These are phyloP conservation scores for Escallonia rubra DNA, from an alignment of 129 eudicot species.

Conservation along the genomic window DNA sequence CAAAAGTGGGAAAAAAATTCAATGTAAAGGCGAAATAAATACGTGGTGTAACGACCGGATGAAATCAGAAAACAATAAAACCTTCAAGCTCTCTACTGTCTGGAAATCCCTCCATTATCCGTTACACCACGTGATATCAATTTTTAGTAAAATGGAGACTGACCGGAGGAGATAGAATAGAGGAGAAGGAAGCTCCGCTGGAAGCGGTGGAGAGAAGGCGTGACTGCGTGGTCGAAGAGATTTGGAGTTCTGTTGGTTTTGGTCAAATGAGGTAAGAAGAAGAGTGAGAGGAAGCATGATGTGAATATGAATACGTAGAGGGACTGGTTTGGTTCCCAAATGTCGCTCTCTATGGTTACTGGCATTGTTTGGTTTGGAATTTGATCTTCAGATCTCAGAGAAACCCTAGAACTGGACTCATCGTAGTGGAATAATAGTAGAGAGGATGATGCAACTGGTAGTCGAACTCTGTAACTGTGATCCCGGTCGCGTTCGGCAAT, in stretches of 20 bases:
- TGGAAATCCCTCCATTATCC: neutral
- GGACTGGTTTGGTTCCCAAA: conserved; percentile 62
- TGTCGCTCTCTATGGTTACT: conserved; percentile 58
- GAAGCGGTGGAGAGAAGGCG: conserved; percentile 55
- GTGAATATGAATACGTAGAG: conserved; percentile 48
- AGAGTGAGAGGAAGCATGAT: conserved; percentile 55
- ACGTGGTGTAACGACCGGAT: neutral
- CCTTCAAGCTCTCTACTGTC: neutral
- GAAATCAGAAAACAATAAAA: neutral
- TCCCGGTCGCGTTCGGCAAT: no score
- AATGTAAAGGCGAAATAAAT: no score
- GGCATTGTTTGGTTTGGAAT: conserved; percentile 38
- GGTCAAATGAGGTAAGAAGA: conserved; percentile 42
- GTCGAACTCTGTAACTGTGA: no score
- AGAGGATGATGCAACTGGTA: no score
- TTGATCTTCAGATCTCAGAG: neutral
- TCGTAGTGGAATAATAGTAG: no score
- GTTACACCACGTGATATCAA: neutral
- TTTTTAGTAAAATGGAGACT: neutral
- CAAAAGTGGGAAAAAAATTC: neutral
- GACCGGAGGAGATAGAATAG: conserved; percentile 70
- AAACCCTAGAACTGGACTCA: no score
- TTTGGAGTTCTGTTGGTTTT: conserved; percentile 29
- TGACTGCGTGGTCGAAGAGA: conserved; percentile 47
- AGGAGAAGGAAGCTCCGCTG: conserved; percentile 52